phyloP scores from a whole-genome alignment of 805 yeast species.

The Kurtzmaniella fragi region DNA sequence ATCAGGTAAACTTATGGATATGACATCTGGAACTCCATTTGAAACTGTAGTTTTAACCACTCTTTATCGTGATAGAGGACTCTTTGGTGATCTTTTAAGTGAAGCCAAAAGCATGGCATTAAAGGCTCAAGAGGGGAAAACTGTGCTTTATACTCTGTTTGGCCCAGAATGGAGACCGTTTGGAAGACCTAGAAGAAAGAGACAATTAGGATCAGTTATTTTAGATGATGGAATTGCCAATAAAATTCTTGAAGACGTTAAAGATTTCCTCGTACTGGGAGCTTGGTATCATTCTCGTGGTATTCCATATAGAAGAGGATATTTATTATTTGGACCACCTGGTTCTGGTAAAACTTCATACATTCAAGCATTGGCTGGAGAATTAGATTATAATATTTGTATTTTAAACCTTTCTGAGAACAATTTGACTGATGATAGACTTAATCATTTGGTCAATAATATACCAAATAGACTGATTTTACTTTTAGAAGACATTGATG shows the following conservation, averaged over 20 bases:
- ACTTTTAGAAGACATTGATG: slow-evolving; percentile 89
- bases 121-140: slow-evolving; percentile 82
- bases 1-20: slow-evolving; percentile 80
- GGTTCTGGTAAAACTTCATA: slow-evolving; percentile 96
- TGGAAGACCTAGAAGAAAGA: slow-evolving; percentile 89
- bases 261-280: slow-evolving; percentile 74
- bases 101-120: slow-evolving; percentile 87
- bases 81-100: slow-evolving; percentile 64
- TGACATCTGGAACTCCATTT: slow-evolving; percentile 88
- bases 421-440: slow-evolving; percentile 88
- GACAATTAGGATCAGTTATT: slow-evolving; percentile 80
- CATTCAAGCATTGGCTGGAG: slow-evolving; percentile 95
- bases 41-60: slow-evolving; percentile 96
- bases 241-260: slow-evolving; percentile 61
- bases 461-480: slow-evolving; percentile 86
- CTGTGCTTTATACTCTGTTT: slow-evolving; percentile 90
- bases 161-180: slow-evolving; percentile 99
- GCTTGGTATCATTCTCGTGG: slow-evolving; percentile 94
- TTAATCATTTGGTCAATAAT: slow-evolving; percentile 94
- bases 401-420: slow-evolving; percentile 86
- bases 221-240: slow-evolving; percentile 74
- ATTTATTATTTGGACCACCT: slow-evolving; percentile 92
- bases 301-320: slow-evolving; percentile 96
- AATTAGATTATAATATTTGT: slow-evolving; percentile 91
- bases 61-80: slow-evolving; percentile 67